Conservation (phyloP, 257 asterid species). For the Voacanga thouarsii region DNA sequence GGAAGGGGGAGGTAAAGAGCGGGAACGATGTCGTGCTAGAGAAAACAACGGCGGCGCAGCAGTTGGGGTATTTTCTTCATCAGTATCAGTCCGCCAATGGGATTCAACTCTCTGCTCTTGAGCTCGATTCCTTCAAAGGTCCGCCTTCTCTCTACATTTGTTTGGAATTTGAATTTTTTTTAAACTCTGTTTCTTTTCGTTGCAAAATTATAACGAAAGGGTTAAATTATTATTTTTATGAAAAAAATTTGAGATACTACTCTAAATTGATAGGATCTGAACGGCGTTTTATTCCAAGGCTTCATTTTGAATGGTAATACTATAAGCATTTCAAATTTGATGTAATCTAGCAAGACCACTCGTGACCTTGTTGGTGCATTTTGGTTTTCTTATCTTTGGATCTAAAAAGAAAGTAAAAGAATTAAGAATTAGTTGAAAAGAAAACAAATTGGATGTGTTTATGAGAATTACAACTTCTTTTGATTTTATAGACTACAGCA, state of each 20-base stretch:
- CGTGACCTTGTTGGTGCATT: neutral
- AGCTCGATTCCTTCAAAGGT: conserved; percentile 79
- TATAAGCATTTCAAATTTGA: no score
- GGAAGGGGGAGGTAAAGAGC: conserved; percentile 4
- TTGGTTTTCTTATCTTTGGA: neutral
- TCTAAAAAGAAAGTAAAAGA: neutral
- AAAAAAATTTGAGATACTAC: neutral
- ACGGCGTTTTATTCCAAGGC: neutral
- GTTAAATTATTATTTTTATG: neutral
- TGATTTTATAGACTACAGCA: neutral
- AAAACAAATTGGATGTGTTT: neutral
- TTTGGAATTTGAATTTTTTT: neutral
- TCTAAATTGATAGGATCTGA: neutral
- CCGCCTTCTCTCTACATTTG: neutral
- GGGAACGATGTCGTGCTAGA: conserved; percentile 25
- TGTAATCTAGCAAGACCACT: no score
- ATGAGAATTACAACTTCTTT: neutral
- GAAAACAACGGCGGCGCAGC: conserved; percentile 55
- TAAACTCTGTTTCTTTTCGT: neutral
- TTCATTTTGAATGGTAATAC: neutral
- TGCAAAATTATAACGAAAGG: neutral
- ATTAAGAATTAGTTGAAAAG: neutral
- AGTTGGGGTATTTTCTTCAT: conserved; percentile 54
- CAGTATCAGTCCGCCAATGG: conserved; percentile 65
- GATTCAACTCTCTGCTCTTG: conserved; percentile 70